Percentiles rank a stretch among this genome's conserved stretches.
These are phyloP conservation scores for Penicillium turbatum DNA, from an alignment of 495 filamentous ascomycete genomes.

Conservation along the genomic window DNA sequence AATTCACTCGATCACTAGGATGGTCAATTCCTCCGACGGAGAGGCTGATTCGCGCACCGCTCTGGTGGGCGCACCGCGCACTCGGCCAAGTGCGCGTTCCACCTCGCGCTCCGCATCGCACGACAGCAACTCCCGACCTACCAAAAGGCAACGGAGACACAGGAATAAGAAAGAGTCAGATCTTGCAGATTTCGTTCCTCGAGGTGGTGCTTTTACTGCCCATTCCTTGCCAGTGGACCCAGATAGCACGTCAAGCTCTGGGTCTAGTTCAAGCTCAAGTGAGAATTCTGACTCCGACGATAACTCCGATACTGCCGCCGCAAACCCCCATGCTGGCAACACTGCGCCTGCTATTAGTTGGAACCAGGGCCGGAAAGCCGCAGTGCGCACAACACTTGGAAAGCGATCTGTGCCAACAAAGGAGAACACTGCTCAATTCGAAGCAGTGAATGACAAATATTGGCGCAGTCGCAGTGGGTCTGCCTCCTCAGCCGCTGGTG, in stretches of 20 bases:
- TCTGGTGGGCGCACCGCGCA: conserved; percentile 31
- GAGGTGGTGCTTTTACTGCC: conserved; percentile 36
- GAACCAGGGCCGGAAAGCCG: conserved; percentile 37
- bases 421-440: conserved; percentile 25
- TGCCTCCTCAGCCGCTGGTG: conserved; percentile 18
- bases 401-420: conserved; percentile 14
- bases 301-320: conserved; percentile 10
- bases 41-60: conserved; percentile 44
- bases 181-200: conserved; percentile 37
- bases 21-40: conserved; percentile 24
- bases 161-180: conserved; percentile 21
- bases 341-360: conserved; percentile 37
- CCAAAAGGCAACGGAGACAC: conserved; percentile 31
- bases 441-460: conserved; percentile 38
- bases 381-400: conserved; percentile 36
- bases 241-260: conserved; percentile 33
- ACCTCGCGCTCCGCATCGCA: conserved; percentile 19
- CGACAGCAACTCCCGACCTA: conserved; percentile 25
- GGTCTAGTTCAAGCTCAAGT: conserved; percentile 21
- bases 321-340: conserved; percentile 24
- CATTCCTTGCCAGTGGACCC: conserved; percentile 33
- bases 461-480: conserved; percentile 42
- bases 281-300: conserved; percentile 15
- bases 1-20: neutral
- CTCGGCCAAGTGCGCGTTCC: conserved; percentile 17